These are phyloP conservation scores for Chrysochromulina parva DNA, from an alignment of 78 protist species.

Conservation along the genomic window DNA sequence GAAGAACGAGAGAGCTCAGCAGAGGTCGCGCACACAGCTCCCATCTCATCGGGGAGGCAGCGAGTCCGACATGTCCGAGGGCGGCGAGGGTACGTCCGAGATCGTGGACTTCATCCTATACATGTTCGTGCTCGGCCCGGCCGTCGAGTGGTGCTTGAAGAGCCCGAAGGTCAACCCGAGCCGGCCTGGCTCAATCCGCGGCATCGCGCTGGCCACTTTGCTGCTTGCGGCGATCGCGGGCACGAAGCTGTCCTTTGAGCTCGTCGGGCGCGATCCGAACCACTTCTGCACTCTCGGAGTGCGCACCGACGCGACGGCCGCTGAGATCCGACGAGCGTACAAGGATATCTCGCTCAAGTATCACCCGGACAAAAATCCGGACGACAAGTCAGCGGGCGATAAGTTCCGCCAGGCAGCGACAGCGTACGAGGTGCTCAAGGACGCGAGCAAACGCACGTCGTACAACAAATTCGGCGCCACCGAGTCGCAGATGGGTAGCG, in stretches of 20 bases:
- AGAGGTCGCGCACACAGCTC: too few species aligned
- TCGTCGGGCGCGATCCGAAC: neutral
- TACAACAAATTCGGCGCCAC: constrained; percentile 18
- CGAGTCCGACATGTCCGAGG: too few species aligned
- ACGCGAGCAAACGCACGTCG: neutral
- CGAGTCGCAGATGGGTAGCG: neutral
- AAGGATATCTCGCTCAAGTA: neutral
- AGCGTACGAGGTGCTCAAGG: constrained; percentile 16
- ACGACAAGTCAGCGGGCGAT: neutral
- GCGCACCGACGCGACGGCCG: neutral
- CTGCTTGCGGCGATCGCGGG: neutral
- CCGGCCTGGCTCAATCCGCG: neutral
- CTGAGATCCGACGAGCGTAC: neutral
- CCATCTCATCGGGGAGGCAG: too few species aligned
- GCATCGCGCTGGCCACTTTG: neutral
- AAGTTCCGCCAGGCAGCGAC: neutral
- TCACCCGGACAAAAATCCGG: constrained; percentile 14
- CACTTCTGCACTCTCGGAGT: neutral
- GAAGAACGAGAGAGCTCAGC: too few species aligned
- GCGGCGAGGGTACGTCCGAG: neutral
- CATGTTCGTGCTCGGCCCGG: constrained; percentile 22
- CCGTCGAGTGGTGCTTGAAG: neutral
- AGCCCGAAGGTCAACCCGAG: neutral
- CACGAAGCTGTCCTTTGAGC: neutral
- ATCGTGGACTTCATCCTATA: neutral